Evolutionary conservation across 2,329 filamentous ascomycete genomes (phyloP).

Genomic region (Zymoseptoria passerinii): DNA sequence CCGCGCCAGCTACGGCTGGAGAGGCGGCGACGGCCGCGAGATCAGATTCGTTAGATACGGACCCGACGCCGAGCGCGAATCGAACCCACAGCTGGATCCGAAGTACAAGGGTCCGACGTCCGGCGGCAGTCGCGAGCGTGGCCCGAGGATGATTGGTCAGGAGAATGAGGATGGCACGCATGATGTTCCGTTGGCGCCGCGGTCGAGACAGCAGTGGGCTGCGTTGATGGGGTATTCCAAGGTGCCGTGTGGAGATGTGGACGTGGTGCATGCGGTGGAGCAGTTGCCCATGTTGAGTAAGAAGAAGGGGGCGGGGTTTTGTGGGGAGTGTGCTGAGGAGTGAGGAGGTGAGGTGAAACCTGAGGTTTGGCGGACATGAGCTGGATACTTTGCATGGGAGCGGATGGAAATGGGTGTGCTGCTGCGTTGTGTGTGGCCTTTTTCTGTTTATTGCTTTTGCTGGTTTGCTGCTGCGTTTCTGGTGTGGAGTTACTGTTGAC

Average conservation of each 20-base stretch:
- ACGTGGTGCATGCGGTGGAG: slow-evolving; percentile 15
- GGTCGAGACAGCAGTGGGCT: slow-evolving; percentile 22
- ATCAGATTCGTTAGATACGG: slow-evolving; percentile 29
- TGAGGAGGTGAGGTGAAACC: background rate
- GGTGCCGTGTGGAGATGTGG: slow-evolving; percentile 18
- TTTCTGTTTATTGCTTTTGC: background rate
- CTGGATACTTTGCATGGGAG: background rate
- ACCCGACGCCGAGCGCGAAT: slow-evolving; percentile 25
- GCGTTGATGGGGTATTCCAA: slow-evolving; percentile 10
- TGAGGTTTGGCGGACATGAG: background rate
- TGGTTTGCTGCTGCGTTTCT: background rate
- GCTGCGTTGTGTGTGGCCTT: background rate
- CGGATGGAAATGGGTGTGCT: background rate
- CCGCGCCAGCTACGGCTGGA: slow-evolving; percentile 24
- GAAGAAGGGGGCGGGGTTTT: background rate
- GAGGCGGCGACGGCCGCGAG: slow-evolving; percentile 30
- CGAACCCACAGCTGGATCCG: slow-evolving; percentile 20
- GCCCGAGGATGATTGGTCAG: slow-evolving; percentile 11
- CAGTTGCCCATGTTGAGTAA: slow-evolving; percentile 10
- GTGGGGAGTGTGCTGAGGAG: background rate
- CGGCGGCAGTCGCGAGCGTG: slow-evolving; percentile 4
- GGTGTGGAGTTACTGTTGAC: background rate
- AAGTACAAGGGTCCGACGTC: slow-evolving; percentile 3
- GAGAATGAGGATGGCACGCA: slow-evolving; percentile 11
- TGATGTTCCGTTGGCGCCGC: slow-evolving; percentile 16